These are phyloP conservation scores for Maudiozyma barnettii DNA, from an alignment of 805 yeast genomes.

Conservation along the genomic window DNA sequence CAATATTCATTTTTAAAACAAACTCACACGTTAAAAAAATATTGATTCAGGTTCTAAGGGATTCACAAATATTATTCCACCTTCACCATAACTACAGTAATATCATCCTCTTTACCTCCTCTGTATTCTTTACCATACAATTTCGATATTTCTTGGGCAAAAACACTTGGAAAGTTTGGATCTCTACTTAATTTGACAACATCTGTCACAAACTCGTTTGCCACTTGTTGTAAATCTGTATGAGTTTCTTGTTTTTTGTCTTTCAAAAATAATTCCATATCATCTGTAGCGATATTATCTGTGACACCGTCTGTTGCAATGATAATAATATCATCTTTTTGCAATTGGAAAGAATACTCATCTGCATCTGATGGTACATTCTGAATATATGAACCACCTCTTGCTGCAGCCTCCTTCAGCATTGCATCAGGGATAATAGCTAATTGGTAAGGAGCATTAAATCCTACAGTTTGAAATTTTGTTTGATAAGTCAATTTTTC, in stretches of 20 bases:
- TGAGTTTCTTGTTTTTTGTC: slow-evolving; percentile 32
- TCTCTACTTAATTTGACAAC: slow-evolving; percentile 67
- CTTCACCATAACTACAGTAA: slow-evolving; percentile 68
- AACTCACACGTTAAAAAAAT: not conserved
- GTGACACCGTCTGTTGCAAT: slow-evolving; percentile 92
- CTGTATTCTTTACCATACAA: slow-evolving; percentile 34
- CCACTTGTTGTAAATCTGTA: slow-evolving; percentile 36
- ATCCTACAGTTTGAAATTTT: slow-evolving; percentile 70
- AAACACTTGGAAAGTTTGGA: slow-evolving; percentile 69
- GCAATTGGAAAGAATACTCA: slow-evolving; percentile 51
- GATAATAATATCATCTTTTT: slow-evolving; percentile 64
- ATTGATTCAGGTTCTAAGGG: not conserved
- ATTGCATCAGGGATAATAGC: slow-evolving; percentile 69
- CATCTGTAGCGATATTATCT: slow-evolving; percentile 70
- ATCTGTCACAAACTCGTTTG: slow-evolving; percentile 49
- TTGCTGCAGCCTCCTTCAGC: slow-evolving; percentile 40
- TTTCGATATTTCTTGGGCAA: slow-evolving; percentile 50
- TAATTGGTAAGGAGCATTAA: slow-evolving; percentile 87
- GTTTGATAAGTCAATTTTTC: slow-evolving; percentile 55
- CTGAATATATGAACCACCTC: slow-evolving; percentile 55
- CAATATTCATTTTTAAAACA: not conserved
- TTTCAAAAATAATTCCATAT: slow-evolving; percentile 56
- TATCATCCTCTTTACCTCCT: slow-evolving; percentile 96
- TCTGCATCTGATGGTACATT: slow-evolving; percentile 67
- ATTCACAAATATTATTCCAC: slow-evolving; percentile 32